A percentile compares a stretch with the other conserved stretches of the same genome.
Conservation (phyloP, 306 rosid genomes). For the Quercus glauca region DNA sequence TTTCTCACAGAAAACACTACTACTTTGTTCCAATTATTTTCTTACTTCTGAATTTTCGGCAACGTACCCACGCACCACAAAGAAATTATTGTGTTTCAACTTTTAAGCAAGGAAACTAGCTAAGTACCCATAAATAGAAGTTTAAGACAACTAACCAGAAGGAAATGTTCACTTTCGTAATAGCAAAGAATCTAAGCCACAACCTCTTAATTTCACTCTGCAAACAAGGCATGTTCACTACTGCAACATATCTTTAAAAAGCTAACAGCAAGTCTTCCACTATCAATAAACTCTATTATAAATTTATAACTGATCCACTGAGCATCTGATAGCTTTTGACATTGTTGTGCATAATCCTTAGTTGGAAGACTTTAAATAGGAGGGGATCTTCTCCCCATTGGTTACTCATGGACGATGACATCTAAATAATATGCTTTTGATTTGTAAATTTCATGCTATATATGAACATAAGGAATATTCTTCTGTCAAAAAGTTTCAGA, state of each 20-base stretch:
- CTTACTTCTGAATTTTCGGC: no score
- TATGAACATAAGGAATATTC: constrained; percentile 35
- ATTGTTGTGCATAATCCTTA: constrained; percentile 32
- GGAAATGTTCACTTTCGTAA: constrained; percentile 33
- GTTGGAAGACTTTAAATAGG: constrained; percentile 24
- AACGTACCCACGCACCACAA: no score
- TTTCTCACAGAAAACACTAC: no score
- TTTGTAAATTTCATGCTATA: constrained; percentile 36
- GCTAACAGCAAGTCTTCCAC: constrained; percentile 35
- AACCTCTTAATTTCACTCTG: constrained; percentile 17
- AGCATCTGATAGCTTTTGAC: constrained; percentile 28
- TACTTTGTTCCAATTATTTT: no score
- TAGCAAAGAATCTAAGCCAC: constrained; percentile 35
- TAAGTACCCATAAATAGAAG: constrained; percentile 2
- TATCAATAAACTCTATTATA: constrained; percentile 24
- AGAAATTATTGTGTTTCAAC: no score
- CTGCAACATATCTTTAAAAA: constrained; percentile 25
- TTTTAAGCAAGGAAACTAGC: not conserved
- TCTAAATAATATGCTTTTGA: constrained; percentile 29
- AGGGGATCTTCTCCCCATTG: not conserved
- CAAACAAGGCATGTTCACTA: constrained; percentile 29
- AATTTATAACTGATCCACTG: constrained; percentile 26
- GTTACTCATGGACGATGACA: constrained; percentile 29
- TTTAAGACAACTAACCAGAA: constrained; percentile 16
- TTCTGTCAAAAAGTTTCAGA: constrained; percentile 38